These are phyloP conservation scores for Diaporthe vexans DNA, from an alignment of 2,329 filamentous ascomycete species.

Conservation along the genomic window DNA sequence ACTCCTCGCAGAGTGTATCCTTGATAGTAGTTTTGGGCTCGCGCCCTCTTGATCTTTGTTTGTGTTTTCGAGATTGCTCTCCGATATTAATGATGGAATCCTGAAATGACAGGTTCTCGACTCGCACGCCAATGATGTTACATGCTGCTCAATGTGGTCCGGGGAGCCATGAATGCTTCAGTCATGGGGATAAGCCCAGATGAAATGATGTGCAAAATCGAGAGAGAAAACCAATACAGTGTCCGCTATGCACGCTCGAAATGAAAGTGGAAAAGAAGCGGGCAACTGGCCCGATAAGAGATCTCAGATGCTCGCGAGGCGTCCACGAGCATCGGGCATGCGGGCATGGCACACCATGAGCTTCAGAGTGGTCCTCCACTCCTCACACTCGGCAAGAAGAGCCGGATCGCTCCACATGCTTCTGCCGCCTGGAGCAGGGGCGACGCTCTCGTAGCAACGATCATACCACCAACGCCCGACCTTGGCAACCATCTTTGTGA, in stretches of 20 bases:
- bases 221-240: background rate
- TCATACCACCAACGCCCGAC: constrained; percentile 98
- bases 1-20: constrained; percentile 15
- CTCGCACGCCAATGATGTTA: constrained; percentile 12
- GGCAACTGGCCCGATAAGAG: background rate
- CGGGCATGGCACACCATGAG: constrained; percentile 93
- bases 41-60: constrained; percentile 39
- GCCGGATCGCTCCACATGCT: constrained; percentile 85
- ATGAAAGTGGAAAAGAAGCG: background rate
- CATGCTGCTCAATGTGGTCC: constrained; percentile 7
- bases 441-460: constrained; percentile 85
- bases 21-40: constrained; percentile 25
- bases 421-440: constrained; percentile 62
- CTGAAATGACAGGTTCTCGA: constrained; percentile 8
- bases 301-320: constrained; percentile 63
- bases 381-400: constrained; percentile 87
- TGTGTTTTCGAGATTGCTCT: background rate
- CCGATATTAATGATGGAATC: background rate
- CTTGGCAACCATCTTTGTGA: constrained; percentile 91
- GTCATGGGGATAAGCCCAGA: background rate
- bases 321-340: constrained; percentile 72
- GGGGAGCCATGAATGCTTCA: background rate
- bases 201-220: background rate
- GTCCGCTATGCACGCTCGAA: constrained; percentile 12
- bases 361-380: constrained; percentile 88